Evolutionary conservation across 768 basidiomycete species (phyloP), one percentile per base, ranked within the genome.

Genomic region (Ramaria rubella): DNA sequence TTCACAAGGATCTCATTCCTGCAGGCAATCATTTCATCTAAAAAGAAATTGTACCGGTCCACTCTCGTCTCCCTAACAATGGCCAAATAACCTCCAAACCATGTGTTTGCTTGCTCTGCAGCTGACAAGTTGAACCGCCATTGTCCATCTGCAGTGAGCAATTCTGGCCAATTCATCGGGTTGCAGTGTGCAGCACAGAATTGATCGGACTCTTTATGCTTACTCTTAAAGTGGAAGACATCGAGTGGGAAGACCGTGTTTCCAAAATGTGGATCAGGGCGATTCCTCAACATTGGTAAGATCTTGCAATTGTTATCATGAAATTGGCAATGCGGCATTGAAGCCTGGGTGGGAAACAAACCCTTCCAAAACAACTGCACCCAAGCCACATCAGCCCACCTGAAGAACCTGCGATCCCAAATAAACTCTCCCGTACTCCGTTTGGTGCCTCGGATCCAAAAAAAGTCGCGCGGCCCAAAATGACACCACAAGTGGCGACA

Each of bases 111-210:
- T 55, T 71, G 67, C 52, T 73, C 70, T 14, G 68, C 69, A 11
- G 59, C 61, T 2, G 72, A 73, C 1, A 69, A 68, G 55, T 72
- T 72, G 65, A 72, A 72, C 5, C 30, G 24, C 68, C 70, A 70
- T 12, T 53, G 58, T 1, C 60, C 62, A 12, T 57, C 52, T n/a
- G 57, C 51, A 21, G 33, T 55, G 14, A 59, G 14, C 11, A 71
- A 61, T n/a, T n/a, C n/a, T n/a, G n/a, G n/a, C n/a, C n/a, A n/a
- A n/a, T n/a, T n/a, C n/a, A n/a, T n/a, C n/a, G 70, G 70, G 55
- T 70, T 71, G 46, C 67, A 69, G 51, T 70, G 56, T 24, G 33
- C 12, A 12, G 64, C 62, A 45, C 62, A 68, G 36, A 58, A 62
- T 5, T 23, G 29, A 52, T 68, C 68, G 21, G 49, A 55, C 33